phyloP scores from a whole-genome alignment of 345 rosid genomes.

The Eucalyptus sideroxylon region DNA sequence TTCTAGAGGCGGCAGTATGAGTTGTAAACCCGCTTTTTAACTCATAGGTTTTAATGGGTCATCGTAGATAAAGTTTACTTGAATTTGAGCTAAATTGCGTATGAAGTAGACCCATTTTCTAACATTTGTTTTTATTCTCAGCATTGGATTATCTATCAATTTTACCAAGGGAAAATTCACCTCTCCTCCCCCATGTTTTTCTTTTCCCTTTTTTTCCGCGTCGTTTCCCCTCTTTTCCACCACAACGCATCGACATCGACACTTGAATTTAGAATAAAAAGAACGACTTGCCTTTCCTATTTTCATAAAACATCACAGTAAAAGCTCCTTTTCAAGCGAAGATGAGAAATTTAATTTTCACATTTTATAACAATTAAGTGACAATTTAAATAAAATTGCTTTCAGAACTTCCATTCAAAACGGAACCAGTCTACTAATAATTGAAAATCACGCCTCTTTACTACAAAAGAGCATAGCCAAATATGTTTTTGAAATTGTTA shows the following conservation, averaged over 20 bases:
- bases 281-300: not conserved
- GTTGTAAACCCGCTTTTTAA: not conserved
- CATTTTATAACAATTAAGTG: not conserved
- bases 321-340: not conserved
- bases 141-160: not conserved
- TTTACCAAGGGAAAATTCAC: not conserved
- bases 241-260: not conserved
- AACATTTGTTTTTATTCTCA: not conserved
- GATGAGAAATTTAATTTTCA: not conserved
- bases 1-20: not conserved
- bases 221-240: not conserved
- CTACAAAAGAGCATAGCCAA: not conserved
- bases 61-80: not conserved
- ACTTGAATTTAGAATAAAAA: not conserved
- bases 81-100: not conserved
- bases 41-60: not conserved
- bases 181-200: not conserved
- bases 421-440: not conserved
- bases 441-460: not conserved
- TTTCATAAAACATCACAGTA: not conserved
- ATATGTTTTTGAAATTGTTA: not conserved
- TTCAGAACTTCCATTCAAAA: not conserved
- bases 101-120: not conserved
- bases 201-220: not conserved
- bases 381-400: not conserved